Conservation (phyloP, 78 protist species). For the Mastigamoeba balamuthi region DNA sequence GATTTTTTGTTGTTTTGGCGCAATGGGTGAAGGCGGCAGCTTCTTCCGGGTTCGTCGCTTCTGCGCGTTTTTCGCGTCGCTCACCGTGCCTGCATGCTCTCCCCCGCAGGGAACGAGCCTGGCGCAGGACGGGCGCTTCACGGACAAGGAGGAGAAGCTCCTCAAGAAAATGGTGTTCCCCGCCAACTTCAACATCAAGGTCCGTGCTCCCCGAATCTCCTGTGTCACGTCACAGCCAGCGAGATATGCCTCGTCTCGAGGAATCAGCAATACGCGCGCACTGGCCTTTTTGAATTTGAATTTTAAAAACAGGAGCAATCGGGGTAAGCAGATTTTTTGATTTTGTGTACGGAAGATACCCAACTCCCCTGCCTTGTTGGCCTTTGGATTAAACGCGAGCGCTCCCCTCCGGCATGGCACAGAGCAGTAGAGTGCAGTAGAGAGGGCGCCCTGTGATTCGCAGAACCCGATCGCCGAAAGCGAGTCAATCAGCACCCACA, state of each 20-base stretch:
- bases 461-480: too few species aligned
- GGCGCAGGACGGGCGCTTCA: conserved; percentile 66
- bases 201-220: conserved; percentile 20
- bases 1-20: too few species aligned
- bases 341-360: neutral
- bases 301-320: neutral
- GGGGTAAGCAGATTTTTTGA: neutral
- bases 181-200: conserved; percentile 19
- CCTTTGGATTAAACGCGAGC: too few species aligned
- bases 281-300: neutral
- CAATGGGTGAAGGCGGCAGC: too few species aligned
- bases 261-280: neutral
- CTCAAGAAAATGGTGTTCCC: conserved; percentile 49
- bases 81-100: too few species aligned
- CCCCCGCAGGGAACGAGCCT: conserved; percentile 36
- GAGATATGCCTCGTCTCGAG: conserved; percentile 10
- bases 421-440: too few species aligned
- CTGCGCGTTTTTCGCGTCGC: too few species aligned
- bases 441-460: too few species aligned
- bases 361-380: neutral
- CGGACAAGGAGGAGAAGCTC: conserved; percentile 60
- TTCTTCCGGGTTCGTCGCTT: too few species aligned
- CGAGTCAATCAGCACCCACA: too few species aligned
- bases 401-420: too few species aligned
- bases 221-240: conserved; percentile 16